Evolutionary conservation across 768 basidiomycete species (phyloP).

Genomic region (Lepiota subincarnata): DNA sequence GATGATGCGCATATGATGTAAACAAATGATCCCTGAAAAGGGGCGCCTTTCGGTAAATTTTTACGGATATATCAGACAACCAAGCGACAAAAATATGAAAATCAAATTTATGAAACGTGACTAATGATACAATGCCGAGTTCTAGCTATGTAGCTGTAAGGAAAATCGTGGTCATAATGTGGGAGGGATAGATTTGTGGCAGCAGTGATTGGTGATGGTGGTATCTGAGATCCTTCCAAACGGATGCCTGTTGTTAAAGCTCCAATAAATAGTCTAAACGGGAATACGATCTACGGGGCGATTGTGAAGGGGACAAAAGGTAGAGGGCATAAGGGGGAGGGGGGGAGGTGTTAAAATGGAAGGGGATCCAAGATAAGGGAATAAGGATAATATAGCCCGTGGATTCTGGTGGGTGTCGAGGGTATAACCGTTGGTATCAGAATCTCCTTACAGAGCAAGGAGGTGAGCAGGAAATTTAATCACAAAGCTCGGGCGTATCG

Average conservation of each 20-base stretch:
- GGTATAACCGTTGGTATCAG: constrained; percentile 1
- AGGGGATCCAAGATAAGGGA: background rate
- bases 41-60: too few relatives aligned
- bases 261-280: constrained; percentile 7
- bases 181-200: background rate
- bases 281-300: background rate
- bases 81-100: background rate
- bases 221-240: constrained; percentile 9
- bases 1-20: too few relatives aligned
- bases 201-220: background rate
- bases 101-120: background rate
- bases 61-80: background rate
- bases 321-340: background rate
- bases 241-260: background rate
- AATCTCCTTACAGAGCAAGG: background rate
- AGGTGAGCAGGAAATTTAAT: constrained; percentile 27
- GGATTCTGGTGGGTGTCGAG: background rate
- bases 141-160: constrained; percentile 7
- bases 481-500: constrained; percentile 46
- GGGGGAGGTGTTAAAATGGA: background rate
- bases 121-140: constrained; percentile 9
- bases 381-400: constrained; percentile 5
- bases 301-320: background rate
- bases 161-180: background rate
- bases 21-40: background rate